Base-by-base conservation (phyloP, 139 green algal species). In the Coelastrella sp. region DNA sequence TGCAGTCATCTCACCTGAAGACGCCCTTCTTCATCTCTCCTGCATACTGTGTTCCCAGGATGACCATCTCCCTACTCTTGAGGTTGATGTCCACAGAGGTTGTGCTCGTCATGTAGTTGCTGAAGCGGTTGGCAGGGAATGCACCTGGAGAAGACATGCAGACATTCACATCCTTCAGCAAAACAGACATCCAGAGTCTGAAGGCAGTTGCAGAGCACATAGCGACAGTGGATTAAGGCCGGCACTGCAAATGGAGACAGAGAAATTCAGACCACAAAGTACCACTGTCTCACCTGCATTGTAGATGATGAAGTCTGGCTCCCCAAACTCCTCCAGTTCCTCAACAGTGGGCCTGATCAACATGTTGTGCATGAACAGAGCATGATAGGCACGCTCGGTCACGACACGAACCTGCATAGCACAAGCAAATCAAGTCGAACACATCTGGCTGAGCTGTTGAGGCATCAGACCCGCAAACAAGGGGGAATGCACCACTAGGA, bases 331-430 rank as follows among this genome's bases (percentile, higher is more conserved):
- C 15, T 90, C 74, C 13, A 99, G 92, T 93, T 99, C 95, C 60
- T 95, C 87, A 15, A 88, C 66, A 3, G 89, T 96, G 50, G 93
- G 94, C 30, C 94, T 71, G 62, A 99, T 99, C 73, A 99, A 92
- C 96, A 99, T 98, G 94, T 99, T 99, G 92, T 96, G 89, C 93
- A 98, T 98, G 89, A 99, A 99, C 27, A 99, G 92, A 2, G 96
- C 94, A 88, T 99, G 97, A 90, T 98, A 99, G 25, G 97, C 91
- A 2, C 95, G 87, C 34, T 91, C 91, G 85, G 93, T 96, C 38
- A 99, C 92, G 25, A 99, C 92, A 35, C 96, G 92, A 27, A 98
- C 89, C 86, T 96, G 95, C 75, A 91, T n/a, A n/a, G n/a, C n/a
- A n/a, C n/a, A n/a, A n/a, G n/a, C n/a, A n/a, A n/a, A n/a, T n/a